Base-by-base conservation (phyloP, 129 eudicot genomes). In the Logfia minima region DNA sequence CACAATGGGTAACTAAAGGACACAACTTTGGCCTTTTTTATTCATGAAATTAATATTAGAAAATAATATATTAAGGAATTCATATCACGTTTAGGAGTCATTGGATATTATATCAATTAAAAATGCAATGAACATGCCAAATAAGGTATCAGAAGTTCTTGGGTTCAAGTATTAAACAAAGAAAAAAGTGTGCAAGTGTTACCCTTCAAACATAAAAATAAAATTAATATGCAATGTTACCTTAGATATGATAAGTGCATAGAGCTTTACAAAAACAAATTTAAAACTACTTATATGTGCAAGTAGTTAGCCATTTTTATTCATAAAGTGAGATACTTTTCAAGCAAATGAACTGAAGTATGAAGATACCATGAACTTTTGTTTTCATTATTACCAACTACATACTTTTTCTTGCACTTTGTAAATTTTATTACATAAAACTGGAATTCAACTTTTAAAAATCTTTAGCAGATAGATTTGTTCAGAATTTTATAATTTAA, bases 1-100 rank as follows among this genome's bases (percentile, higher is more conserved):
- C 72, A 68, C 72, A 68, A 68, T 41, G 72, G 72, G 72, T 68
- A 68, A 68, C 72, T 68, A 68, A 68, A 68, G 72, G 72, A 68
- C 72, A 68, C 72, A 8, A 21, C 14, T 8, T 68, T 68, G 21
- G 41, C 3, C 31, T n/a, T 37, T 35, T 68, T 1, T n/a, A 37
- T 68, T n/a, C 72, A 35, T 48, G 8, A 17, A 68, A 68, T 67
- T 68, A 68, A 17, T 16, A 8, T 58, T 58, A 48, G 17, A 48
- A 11, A 48, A 48, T 48, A 11, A 48, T 14, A 48, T 48, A 48
- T 14, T 48, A 48, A 48, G n/a, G 5, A 48, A 48, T 48, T 48
- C 18, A 48, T 48, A 13, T 48, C 55, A 48, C 55, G 55, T 48
- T 48, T 48, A 48, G 55, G 55, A 48, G 55, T 14, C 55, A 48